A percentile compares a stretch with the other conserved stretches of the same genome.
phyloP scores from a whole-genome alignment of 257 asterid genomes.

The Anisodus acutangulus region DNA sequence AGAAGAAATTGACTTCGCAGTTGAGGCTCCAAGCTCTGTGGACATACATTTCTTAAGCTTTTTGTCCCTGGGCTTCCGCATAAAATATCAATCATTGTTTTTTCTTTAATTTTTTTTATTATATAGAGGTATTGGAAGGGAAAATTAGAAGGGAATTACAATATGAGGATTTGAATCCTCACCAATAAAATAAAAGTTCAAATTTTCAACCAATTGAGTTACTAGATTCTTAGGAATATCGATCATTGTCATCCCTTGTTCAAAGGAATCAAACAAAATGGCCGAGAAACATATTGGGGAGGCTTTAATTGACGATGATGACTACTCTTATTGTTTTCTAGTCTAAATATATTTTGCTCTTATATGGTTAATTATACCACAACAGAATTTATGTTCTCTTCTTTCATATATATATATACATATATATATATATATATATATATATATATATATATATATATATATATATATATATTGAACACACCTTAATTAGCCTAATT shows the following conservation, averaged over 20 bases:
- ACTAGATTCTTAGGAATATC: background rate
- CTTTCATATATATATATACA: background rate
- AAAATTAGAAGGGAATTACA: no score
- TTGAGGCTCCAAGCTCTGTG: background rate
- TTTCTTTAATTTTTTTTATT: no score
- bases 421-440: no score
- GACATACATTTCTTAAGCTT: background rate
- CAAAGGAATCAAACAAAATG: slow-evolving; percentile 14
- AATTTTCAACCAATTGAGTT: no score
- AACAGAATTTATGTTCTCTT: no score
- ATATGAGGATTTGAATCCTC: no score
- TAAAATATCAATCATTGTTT: background rate
- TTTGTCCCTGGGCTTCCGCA: background rate
- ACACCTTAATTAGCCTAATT: background rate
- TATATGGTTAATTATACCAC: background rate
- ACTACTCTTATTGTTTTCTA: background rate
- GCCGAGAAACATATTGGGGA: background rate
- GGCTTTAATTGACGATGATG: background rate
- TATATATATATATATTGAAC: background rate
- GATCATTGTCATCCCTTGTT: background rate
- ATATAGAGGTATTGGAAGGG: no score
- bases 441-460: no score
- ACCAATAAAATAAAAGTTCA: no score
- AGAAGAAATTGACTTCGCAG: background rate
- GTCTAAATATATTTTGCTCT: background rate